These are phyloP conservation scores for Alternaria solani DNA, from an alignment of 2,329 filamentous ascomycete genomes.

Conservation along the genomic window DNA sequence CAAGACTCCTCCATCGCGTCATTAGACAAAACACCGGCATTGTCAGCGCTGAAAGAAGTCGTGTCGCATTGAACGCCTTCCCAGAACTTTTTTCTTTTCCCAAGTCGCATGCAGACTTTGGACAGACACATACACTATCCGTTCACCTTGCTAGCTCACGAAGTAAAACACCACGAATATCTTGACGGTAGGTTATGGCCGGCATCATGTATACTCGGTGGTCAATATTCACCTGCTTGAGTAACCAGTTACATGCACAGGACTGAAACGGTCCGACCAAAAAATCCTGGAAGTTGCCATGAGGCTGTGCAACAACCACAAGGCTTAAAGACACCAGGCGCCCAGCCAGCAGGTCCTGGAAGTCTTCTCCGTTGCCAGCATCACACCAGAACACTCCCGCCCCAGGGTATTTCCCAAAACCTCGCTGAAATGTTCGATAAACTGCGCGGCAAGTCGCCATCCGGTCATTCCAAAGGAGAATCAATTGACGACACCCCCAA, in stretches of 20 bases:
- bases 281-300: not conserved
- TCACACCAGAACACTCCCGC: not conserved
- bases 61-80: not conserved
- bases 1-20: not conserved
- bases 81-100: not conserved
- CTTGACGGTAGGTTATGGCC: not conserved
- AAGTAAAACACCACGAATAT: not conserved
- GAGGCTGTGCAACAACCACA: not conserved
- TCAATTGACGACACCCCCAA: constrained; percentile 10
- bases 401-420: not conserved
- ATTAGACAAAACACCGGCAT: not conserved
- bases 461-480: constrained; percentile 18
- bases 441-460: constrained; percentile 22
- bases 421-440: constrained; percentile 20
- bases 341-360: not conserved
- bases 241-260: not conserved
- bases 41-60: not conserved
- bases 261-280: not conserved
- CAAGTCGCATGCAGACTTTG: not conserved
- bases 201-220: not conserved
- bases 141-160: not conserved
- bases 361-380: not conserved
- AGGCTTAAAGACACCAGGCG: not conserved
- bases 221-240: not conserved
- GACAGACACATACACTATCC: not conserved